Base-by-base conservation (phyloP, 371 early-diverging fungal species). In the Conidiobolus incongruus region DNA sequence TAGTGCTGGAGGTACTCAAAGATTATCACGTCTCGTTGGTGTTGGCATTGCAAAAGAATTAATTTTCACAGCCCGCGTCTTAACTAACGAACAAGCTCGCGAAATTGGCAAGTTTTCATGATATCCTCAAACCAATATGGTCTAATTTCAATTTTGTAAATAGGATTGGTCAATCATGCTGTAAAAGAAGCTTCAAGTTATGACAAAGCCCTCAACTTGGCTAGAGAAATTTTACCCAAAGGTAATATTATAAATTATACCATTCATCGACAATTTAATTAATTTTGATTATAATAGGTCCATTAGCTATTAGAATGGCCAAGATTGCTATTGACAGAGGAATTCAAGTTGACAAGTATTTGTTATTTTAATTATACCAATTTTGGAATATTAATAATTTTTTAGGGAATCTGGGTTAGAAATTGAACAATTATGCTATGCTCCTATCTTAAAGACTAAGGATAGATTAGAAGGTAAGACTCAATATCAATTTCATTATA, bases 1-100 rank as follows among this genome's bases (percentile, higher is more conserved):
- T 60, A 83, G 91, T 31, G 93, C 96, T 28, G 96, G 96, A 26
- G 96, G 96, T 37, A 92, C 96, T 7, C 89, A 91, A 61, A 65
- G 94, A 31, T 60, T 93, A 31, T 72, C 90, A 16, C 71, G 87
- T 22, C 51, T 94, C 32, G 77, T 95, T 42, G 96, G 96, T 1
- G 48, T 71, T 20, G 65, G 89, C 15, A 74, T 72, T 41, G 85
- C 94, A 0, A 95, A 95, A 59, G 91, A 92, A 42, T 64, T 95
- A 17, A 82, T 92, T 26, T 95, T 70, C 47, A 89, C 93, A 1
- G 86, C 76, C 5, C 64, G 70, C 21, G 66, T 70, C 3, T 51
- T 92, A 49, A 61, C 68, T 39, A 52, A 74, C 7, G 52, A 65
- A 40, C 53, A 66, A n/a, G 89, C 89, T 0, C 49, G 63, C 34